phyloP scores from a whole-genome alignment of 1,284 basidiomycete species.

The Pholiota adiposa region DNA sequence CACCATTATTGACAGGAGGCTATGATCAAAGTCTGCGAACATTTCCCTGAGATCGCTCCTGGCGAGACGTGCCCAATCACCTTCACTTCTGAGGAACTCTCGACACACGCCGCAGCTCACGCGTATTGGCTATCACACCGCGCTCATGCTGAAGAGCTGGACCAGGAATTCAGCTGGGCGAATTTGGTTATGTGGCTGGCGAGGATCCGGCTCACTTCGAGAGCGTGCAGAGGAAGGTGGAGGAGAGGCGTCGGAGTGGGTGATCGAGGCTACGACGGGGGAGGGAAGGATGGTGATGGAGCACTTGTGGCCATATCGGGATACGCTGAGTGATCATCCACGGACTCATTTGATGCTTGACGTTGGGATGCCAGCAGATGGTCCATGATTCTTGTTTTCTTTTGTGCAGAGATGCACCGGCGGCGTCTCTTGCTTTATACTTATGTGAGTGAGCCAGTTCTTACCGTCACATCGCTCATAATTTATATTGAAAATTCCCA shows the following conservation, averaged over 20 bases:
- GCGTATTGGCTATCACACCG: background rate
- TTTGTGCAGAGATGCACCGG: too few relatives aligned
- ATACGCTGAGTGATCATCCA: background rate
- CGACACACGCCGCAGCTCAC: background rate
- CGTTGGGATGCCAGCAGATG: too few relatives aligned
- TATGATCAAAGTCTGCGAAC: background rate
- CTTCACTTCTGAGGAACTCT: background rate
- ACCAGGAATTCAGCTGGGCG: background rate
- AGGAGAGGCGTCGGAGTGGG: background rate
- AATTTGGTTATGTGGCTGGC: background rate
- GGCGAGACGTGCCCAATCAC: background rate
- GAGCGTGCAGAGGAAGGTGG: background rate
- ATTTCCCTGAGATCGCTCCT: background rate
- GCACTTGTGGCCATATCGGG: background rate
- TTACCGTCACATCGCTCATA: too few relatives aligned
- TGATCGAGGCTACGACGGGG: background rate
- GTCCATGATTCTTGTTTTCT: too few relatives aligned
- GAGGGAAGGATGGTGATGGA: background rate
- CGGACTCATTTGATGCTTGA: background rate
- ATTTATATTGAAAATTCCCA: too few relatives aligned
- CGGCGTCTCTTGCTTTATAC: too few relatives aligned
- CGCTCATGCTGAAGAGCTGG: background rate
- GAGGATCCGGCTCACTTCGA: background rate
- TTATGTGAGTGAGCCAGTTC: too few relatives aligned
- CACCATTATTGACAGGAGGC: too few relatives aligned